phyloP scores from a whole-genome alignment of 495 filamentous ascomycete species.

The Talaromyces wortmannii region DNA sequence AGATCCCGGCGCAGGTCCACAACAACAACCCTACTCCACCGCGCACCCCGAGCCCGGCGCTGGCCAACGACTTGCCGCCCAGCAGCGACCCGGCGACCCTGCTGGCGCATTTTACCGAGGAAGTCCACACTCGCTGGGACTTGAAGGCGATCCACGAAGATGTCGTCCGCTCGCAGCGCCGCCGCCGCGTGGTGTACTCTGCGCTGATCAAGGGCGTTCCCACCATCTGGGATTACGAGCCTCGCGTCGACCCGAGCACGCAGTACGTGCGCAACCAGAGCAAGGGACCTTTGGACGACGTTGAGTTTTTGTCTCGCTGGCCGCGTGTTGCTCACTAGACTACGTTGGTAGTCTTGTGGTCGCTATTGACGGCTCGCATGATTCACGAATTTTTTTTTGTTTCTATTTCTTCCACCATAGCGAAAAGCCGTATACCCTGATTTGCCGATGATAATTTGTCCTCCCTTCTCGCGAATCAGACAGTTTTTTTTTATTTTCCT shows the following conservation, averaged over 20 bases:
- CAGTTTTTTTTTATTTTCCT: too few relatives aligned
- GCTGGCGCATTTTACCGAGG: conserved; percentile 54
- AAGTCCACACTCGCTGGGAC: conserved; percentile 66
- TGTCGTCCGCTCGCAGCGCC: conserved; percentile 65
- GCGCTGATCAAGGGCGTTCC: conserved; percentile 66
- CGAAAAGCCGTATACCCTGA: conserved; percentile 1
- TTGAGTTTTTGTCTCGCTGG: conserved; percentile 41
- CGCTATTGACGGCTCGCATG: conserved; percentile 22
- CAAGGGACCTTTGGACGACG: conserved; percentile 38
- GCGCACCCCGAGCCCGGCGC: conserved; percentile 30
- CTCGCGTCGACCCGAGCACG: conserved; percentile 59
- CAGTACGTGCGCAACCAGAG: conserved; percentile 55
- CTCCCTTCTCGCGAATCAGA: neutral
- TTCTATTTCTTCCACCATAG: conserved; percentile 1
- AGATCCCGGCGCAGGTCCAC: conserved; percentile 2
- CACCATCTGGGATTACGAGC: conserved; percentile 73
- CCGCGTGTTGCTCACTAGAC: conserved; percentile 20
- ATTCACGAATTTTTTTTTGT: conserved; percentile 21
- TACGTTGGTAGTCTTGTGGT: too few relatives aligned
- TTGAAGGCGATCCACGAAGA: conserved; percentile 61
- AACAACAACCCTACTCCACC: conserved; percentile 31
- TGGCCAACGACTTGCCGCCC: conserved; percentile 21
- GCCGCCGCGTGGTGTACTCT: conserved; percentile 63
- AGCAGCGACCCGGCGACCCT: conserved; percentile 37
- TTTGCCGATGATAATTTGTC: neutral